Conservation (phyloP, 2,329 filamentous ascomycete genomes). For the Fusarium euwallaceae region DNA sequence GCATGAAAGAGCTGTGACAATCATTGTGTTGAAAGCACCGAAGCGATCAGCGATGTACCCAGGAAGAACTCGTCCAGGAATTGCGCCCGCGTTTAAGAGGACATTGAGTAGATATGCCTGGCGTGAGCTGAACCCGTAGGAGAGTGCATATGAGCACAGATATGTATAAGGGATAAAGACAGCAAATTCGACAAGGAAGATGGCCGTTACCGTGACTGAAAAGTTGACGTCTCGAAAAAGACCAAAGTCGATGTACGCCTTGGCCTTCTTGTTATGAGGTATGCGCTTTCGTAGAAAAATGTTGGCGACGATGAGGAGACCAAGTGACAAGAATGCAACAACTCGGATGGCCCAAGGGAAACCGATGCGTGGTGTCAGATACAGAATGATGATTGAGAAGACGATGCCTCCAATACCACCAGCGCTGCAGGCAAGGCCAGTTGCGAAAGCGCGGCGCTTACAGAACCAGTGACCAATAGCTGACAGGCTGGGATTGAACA, state of each 20-base stretch:
- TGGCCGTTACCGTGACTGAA: constrained; percentile 63
- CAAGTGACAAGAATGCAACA: constrained; percentile 47
- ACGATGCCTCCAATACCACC: constrained; percentile 70
- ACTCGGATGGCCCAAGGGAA: constrained; percentile 51
- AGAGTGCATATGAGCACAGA: constrained; percentile 22
- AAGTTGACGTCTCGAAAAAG: constrained; percentile 66
- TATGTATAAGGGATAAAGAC: constrained; percentile 35
- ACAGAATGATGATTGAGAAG: constrained; percentile 56
- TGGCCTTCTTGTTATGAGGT: constrained; percentile 61
- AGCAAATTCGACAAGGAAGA: constrained; percentile 57
- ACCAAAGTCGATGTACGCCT: constrained; percentile 60
- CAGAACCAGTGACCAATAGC: constrained; percentile 75
- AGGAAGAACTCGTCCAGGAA: constrained; percentile 23
- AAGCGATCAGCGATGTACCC: constrained; percentile 53
- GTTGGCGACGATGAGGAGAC: constrained; percentile 46
- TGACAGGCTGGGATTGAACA: constrained; percentile 77
- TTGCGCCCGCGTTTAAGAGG: constrained; percentile 15
- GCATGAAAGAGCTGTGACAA: constrained; percentile 9
- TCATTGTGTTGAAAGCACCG: constrained; percentile 32
- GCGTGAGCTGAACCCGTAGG: constrained; percentile 51
- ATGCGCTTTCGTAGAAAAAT: constrained; percentile 58
- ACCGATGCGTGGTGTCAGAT: constrained; percentile 44
- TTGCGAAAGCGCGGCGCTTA: constrained; percentile 73
- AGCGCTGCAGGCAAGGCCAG: constrained; percentile 77
- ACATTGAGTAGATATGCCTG: constrained; percentile 13